Evolutionary conservation across 805 yeast genomes (phyloP), one percentile per base, ranked within the genome.

Genomic region (Yamadazyma paraphyllophila): DNA sequence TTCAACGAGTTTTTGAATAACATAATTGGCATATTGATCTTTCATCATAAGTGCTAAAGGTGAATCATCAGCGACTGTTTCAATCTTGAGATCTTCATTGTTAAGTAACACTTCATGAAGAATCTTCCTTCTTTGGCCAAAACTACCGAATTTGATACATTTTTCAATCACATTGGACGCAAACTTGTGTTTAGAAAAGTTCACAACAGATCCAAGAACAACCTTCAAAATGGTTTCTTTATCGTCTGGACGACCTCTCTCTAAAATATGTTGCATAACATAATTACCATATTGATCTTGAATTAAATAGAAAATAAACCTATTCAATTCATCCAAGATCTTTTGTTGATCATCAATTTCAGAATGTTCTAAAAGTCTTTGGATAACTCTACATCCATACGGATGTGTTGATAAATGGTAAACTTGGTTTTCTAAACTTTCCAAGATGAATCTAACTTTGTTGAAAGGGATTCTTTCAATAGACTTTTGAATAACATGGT

Each of bases 251-350:
- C 70, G 66, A n/a, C 96, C 96, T 48, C 84, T 80, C 63, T 90
- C 96, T 52, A 94, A 78, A 44, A 94, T 86, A 63, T 94, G 97
- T 65, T 94, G 99, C 60, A 94, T 89, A 33, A 94, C 99, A 61
- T 94, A 94, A 69, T 94, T 94, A 49, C 99, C 99, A 63, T 89
- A 94, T 69, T 94, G 98, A 62, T 94, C 98, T 62, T 89, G 96
- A 47, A 91, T 87, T 58, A 94, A 74, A 58, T 80, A 82, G 52
- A 78, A 84, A 17, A 88, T 78, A 58, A 80, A 85, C 42, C 81
- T 78, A 55, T 83, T 83, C 57, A 94, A 73, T 60, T 89, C 96
- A 20, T 68, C 71, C 57, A 94, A 66, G 44, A 94, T 83, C 43
- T 71, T 73, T 20, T 73, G 67, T 63, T 87, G 91, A 56, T 89